Conservation (phyloP, 2,329 filamentous ascomycete species). For the Clathrospora elynae region DNA sequence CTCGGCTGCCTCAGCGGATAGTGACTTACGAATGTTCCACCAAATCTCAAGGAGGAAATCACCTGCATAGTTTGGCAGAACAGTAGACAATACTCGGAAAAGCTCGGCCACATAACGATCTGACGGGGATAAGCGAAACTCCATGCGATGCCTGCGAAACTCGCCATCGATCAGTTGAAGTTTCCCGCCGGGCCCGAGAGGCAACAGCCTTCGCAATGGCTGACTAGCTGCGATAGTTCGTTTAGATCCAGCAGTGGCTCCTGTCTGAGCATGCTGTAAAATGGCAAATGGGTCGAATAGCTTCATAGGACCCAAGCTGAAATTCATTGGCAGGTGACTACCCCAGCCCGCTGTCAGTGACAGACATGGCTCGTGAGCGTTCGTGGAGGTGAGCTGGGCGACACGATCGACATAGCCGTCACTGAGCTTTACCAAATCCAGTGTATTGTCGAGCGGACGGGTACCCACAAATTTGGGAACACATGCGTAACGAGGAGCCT, state of each 20-base stretch:
- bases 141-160: constrained; percentile 38
- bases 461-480: constrained; percentile 40
- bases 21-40: constrained; percentile 44
- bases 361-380: constrained; percentile 28
- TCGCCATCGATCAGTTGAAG: constrained; percentile 44
- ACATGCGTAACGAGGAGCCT: constrained; percentile 41
- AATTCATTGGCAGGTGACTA: constrained; percentile 38
- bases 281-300: constrained; percentile 45
- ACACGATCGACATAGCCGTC: constrained; percentile 43
- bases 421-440: constrained; percentile 41
- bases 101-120: constrained; percentile 36
- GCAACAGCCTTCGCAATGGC: constrained; percentile 32
- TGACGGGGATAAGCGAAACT: constrained; percentile 38
- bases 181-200: constrained; percentile 32
- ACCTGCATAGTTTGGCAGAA: constrained; percentile 44
- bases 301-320: constrained; percentile 33
- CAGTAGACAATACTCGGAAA: constrained; percentile 40
- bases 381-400: constrained; percentile 30
- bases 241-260: constrained; percentile 41
- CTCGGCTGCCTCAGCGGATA: constrained; percentile 18
- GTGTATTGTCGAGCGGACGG: constrained; percentile 29
- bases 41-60: constrained; percentile 47
- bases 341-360: constrained; percentile 47
- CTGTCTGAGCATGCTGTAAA: constrained; percentile 30
- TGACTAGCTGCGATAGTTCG: constrained; percentile 34